Evolutionary conservation across 2,329 filamentous ascomycete species (phyloP).

Genomic region (Lachnellula subtilissima): DNA sequence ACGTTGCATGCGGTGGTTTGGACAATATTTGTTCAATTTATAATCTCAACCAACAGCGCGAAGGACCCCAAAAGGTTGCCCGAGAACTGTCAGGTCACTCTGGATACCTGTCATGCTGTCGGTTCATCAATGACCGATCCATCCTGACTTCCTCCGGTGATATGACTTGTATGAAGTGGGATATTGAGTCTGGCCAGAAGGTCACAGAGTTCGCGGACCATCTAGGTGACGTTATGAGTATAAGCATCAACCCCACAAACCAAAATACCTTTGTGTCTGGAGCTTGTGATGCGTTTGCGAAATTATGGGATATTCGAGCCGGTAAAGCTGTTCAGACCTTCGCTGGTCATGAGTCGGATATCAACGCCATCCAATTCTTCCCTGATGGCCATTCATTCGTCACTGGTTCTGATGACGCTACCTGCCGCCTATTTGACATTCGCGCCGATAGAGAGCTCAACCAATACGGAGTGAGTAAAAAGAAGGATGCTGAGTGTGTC

Average conservation of each 20-base stretch:
- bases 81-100: slow-evolving; percentile 95
- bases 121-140: slow-evolving; percentile 96
- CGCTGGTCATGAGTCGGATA: slow-evolving; percentile 96
- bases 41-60: slow-evolving; percentile 88
- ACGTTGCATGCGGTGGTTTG: slow-evolving; percentile 94
- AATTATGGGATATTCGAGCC: slow-evolving; percentile 97
- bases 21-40: slow-evolving; percentile 99
- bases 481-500: too few relatives aligned
- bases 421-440: slow-evolving; percentile 95
- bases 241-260: slow-evolving; percentile 98
- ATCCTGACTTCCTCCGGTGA: slow-evolving; percentile 98
- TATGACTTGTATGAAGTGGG: slow-evolving; percentile 99
- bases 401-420: slow-evolving; percentile 95
- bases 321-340: slow-evolving; percentile 99
- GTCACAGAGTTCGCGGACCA: slow-evolving; percentile 98
- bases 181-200: slow-evolving; percentile 96
- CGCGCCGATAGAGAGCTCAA: slow-evolving; percentile 80
- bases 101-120: slow-evolving; percentile 95
- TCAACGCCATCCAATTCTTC: slow-evolving; percentile 99
- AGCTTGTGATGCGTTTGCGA: slow-evolving; percentile 96
- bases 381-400: slow-evolving; percentile 98
- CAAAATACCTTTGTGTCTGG: slow-evolving; percentile 99
- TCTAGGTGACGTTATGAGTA: slow-evolving; percentile 98
- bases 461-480: slow-evolving; percentile 57
- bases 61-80: slow-evolving; percentile 94